Base-by-base conservation (phyloP, 495 filamentous ascomycete species). In the Penicillium tannophilum region DNA sequence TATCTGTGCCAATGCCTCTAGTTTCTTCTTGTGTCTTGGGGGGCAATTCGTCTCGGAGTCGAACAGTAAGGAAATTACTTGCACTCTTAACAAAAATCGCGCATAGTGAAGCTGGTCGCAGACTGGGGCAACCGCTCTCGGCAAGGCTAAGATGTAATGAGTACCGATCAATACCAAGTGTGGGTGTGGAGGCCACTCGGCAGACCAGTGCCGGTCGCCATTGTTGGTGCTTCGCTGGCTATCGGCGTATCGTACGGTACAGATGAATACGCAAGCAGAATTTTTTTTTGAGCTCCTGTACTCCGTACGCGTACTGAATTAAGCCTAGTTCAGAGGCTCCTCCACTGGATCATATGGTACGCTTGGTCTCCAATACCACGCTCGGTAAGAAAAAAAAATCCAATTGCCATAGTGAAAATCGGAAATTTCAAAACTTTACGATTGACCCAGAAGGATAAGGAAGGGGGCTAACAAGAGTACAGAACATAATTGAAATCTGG, bases 71-170 rank as follows among this genome's bases (percentile, higher is more conserved):
- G 54, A 56, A 56, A 56, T 56, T 56, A 47, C 54, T 47, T 35
- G n/a, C 17, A 20, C 23, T 41, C 5, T 41, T 41, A 49, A 31
- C 20, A 56, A 70, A 70, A 70, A 70, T 70, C 67, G 67, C 67
- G 67, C 67, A 70, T 70, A 67, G 58, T 66, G 56, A 66, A 65
- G 63, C 52, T 63, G 60, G 45, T 50, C 55, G 63, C 60, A 61
- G 45, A 43, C 46, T 56, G 62, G 52, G 30, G 55, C 26, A 52
- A 36, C 54, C 56, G 55, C 63, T 51, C 59, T 67, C 55, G 63
- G 65, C 60, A 58, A 52, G 58, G 51, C 61, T 43, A 46, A 55
- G 24, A 10, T 46, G 19, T 44, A 56, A 45, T 49, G 16, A 9
- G 44, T 62, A 60, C 56, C 58, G 55, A 56, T 43, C 48, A 10